Conservation (phyloP, 257 asterid genomes). For the Thymus quinquecostatus region DNA sequence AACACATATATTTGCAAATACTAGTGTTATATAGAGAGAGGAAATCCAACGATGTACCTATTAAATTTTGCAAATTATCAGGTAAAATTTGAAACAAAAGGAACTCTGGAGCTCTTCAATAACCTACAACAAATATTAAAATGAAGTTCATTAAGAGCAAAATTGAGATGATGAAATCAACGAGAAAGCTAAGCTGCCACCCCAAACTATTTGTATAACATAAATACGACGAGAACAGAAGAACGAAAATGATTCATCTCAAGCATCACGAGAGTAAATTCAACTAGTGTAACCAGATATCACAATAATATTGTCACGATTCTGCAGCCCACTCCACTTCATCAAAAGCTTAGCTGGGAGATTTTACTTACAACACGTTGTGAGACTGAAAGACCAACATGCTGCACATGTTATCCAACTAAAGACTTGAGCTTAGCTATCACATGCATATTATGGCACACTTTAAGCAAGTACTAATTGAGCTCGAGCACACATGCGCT, state of each 20-base stretch:
- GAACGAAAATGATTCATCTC: background rate
- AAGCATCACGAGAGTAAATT: conserved; percentile 3
- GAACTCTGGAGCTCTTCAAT: conserved; percentile 72
- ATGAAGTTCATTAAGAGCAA: conserved; percentile 27
- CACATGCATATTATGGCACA: conserved; percentile 51
- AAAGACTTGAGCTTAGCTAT: conserved; percentile 49
- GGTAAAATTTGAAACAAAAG: conserved; percentile 71
- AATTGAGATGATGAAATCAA: conserved; percentile 1
- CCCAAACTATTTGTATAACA: background rate
- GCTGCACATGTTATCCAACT: conserved; percentile 47
- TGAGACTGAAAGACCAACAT: conserved; percentile 79
- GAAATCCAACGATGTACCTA: conserved; percentile 49
- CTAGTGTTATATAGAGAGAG: background rate
- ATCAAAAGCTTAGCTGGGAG: conserved; percentile 93
- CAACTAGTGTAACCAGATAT: conserved; percentile 25
- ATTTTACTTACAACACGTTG: conserved; percentile 68
- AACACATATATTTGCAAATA: background rate
- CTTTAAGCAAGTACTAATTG: conserved; percentile 62
- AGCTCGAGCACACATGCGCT: conserved; percentile 55
- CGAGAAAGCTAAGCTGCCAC: conserved; percentile 2
- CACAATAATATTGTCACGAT: conserved; percentile 31
- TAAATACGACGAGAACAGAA: background rate
- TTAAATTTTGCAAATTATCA: conserved; percentile 78
- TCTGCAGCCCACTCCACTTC: conserved; percentile 94
- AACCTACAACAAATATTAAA: conserved; percentile 52